These are phyloP conservation scores for Thalassiosira livingstoniorum DNA, from an alignment of 352 stramenopile genomes.

Conservation along the genomic window DNA sequence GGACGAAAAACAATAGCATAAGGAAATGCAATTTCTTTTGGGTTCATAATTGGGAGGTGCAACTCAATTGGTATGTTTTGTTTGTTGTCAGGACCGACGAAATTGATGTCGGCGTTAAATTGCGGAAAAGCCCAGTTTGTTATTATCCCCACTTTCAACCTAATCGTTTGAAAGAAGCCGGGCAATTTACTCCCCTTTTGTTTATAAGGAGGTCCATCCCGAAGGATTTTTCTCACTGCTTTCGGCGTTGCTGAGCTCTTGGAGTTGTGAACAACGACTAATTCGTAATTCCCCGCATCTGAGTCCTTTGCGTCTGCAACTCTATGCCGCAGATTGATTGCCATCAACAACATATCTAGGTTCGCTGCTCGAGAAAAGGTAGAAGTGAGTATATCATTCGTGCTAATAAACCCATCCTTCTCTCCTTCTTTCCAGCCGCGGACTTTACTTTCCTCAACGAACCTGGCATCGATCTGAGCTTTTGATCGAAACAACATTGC, in stretches of 20 bases:
- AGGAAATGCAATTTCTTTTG: slow-evolving; percentile 38
- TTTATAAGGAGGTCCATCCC: slow-evolving; percentile 16
- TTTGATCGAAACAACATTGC: slow-evolving; percentile 39
- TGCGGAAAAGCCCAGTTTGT: slow-evolving; percentile 32
- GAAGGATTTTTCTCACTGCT: slow-evolving; percentile 3
- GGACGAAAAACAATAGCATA: slow-evolving; percentile 33
- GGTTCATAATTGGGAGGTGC: slow-evolving; percentile 37
- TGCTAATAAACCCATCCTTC: slow-evolving; percentile 25
- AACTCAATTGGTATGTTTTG: slow-evolving; percentile 23
- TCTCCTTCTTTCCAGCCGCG: neutral
- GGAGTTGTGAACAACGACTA: slow-evolving; percentile 25
- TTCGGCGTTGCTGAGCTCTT: slow-evolving; percentile 2
- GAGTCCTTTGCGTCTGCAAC: slow-evolving; percentile 8
- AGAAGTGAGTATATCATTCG: slow-evolving; percentile 40
- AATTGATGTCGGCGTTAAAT: slow-evolving; percentile 33
- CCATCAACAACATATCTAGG: slow-evolving; percentile 29
- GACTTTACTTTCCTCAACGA: slow-evolving; percentile 36
- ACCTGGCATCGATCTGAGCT: slow-evolving; percentile 21
- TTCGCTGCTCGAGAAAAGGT: slow-evolving; percentile 20
- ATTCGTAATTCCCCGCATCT: slow-evolving; percentile 35
- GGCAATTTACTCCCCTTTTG: slow-evolving; percentile 21
- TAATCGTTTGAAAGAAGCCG: slow-evolving; percentile 34
- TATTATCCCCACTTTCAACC: slow-evolving; percentile 26
- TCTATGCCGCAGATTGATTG: slow-evolving; percentile 39
- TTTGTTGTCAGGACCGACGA: slow-evolving; percentile 4